Conservation (phyloP, 2,329 filamentous ascomycete genomes). For the Penicillium rolfsii region DNA sequence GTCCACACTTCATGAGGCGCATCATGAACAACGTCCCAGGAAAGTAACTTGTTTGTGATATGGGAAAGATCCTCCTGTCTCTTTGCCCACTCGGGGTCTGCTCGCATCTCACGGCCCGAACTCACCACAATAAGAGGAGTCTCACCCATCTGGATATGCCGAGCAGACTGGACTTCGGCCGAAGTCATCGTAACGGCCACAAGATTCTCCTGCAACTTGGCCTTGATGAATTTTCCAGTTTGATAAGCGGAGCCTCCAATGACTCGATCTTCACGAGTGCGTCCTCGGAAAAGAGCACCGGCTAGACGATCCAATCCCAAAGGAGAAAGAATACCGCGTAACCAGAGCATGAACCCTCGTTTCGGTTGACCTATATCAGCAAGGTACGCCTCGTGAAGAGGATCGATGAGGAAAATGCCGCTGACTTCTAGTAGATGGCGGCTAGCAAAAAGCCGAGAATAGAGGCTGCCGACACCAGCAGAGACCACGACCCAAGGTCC, state of each 20-base stretch:
- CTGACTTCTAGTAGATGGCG: slow-evolving; percentile 74
- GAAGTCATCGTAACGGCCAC: slow-evolving; percentile 83
- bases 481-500: slow-evolving; percentile 89
- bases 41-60: slow-evolving; percentile 75
- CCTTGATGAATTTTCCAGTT: slow-evolving; percentile 80
- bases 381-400: slow-evolving; percentile 85
- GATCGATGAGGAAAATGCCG: slow-evolving; percentile 83
- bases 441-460: slow-evolving; percentile 87
- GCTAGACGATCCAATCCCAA: slow-evolving; percentile 80
- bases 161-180: slow-evolving; percentile 77
- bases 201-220: slow-evolving; percentile 88
- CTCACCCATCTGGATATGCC: slow-evolving; percentile 75
- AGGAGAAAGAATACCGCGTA: slow-evolving; percentile 81
- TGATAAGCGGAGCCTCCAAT: slow-evolving; percentile 81
- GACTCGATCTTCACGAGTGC: slow-evolving; percentile 79
- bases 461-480: slow-evolving; percentile 83
- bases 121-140: slow-evolving; percentile 80
- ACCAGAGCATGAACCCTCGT: slow-evolving; percentile 83
- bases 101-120: slow-evolving; percentile 71
- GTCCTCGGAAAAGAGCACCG: slow-evolving; percentile 79
- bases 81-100: slow-evolving; percentile 72
- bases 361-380: slow-evolving; percentile 64
- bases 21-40: slow-evolving; percentile 84
- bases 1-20: slow-evolving; percentile 88
- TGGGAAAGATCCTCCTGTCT: slow-evolving; percentile 83